Conservation (phyloP, 2,329 filamentous ascomycete species). For the Diaporthe amygdali region DNA sequence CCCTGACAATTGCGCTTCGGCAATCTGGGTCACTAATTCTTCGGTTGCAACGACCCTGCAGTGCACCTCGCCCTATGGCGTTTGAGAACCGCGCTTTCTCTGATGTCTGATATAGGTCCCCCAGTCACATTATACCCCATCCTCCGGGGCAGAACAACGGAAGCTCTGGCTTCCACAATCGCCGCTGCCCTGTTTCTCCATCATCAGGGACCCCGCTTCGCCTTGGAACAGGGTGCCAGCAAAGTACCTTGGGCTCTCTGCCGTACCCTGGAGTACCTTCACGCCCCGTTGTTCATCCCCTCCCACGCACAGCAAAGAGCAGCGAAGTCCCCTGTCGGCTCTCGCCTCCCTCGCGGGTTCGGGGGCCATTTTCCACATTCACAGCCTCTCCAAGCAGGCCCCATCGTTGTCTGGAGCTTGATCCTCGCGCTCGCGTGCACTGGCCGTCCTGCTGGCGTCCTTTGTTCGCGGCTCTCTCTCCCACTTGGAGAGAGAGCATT, state of each 20-base stretch:
- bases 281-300: conserved; percentile 17
- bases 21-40: conserved; percentile 36
- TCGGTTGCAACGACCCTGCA: conserved; percentile 28
- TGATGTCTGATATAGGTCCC: conserved; percentile 35
- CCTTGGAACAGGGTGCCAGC: conserved; percentile 18
- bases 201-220: conserved; percentile 24
- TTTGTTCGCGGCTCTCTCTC: conserved; percentile 49
- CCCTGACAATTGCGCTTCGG: conserved; percentile 32
- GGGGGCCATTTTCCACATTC: conserved; percentile 12
- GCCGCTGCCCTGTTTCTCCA: conserved; percentile 26
- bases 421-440: conserved; percentile 27
- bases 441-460: conserved; percentile 45
- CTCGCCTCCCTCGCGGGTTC: conserved; percentile 18
- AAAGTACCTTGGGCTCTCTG: conserved; percentile 18
- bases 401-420: conserved; percentile 28
- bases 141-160: conserved; percentile 30
- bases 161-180: conserved; percentile 21
- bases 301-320: conserved; percentile 27
- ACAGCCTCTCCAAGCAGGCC: conserved; percentile 28
- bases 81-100: conserved; percentile 32
- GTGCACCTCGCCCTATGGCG: conserved; percentile 32
- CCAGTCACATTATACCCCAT: conserved; percentile 34
- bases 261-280: conserved; percentile 17
- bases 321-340: conserved; percentile 24
- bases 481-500: neutral